These are phyloP conservation scores for Agaricus bisporus DNA, from an alignment of 768 basidiomycete species.

Conservation along the genomic window DNA sequence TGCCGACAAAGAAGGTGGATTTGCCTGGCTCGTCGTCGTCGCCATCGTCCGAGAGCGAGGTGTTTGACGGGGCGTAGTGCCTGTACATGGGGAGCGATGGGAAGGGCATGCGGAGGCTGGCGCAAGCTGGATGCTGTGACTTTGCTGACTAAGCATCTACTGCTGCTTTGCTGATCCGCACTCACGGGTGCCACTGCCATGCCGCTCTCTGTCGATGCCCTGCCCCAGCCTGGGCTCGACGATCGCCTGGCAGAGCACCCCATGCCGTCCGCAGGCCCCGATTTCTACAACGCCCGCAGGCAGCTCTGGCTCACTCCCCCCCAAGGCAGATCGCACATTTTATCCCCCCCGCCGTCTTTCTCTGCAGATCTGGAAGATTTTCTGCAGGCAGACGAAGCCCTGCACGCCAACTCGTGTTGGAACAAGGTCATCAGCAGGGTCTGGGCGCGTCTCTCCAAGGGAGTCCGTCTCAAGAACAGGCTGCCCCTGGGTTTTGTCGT, in stretches of 20 bases:
- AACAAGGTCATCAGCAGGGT: conserved; percentile 48
- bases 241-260: conserved; percentile 11
- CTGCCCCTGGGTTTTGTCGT: conserved; percentile 65
- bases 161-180: background rate
- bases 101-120: conserved; percentile 12
- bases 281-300: conserved; percentile 56
- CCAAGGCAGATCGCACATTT: conserved; percentile 13
- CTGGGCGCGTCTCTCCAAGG: conserved; percentile 56
- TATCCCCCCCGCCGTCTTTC: conserved; percentile 24
- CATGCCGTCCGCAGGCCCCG: conserved; percentile 60
- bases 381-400: conserved; percentile 39
- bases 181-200: background rate
- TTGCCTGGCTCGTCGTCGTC: conserved; percentile 46
- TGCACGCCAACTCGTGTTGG: conserved; percentile 51
- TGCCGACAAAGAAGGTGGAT: conserved; percentile 49
- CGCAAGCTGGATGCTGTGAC: background rate
- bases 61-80: conserved; percentile 64
- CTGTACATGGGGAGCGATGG: conserved; percentile 32
- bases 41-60: conserved; percentile 75
- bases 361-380: conserved; percentile 45
- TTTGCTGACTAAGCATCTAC: conserved; percentile 10
- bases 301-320: conserved; percentile 49
- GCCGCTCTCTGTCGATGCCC: background rate
- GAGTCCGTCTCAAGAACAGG: conserved; percentile 49
- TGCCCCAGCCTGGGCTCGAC: background rate